These are phyloP conservation scores for Aegilops longissima DNA, from an alignment of 176 grass and related monocot genomes.

Conservation along the genomic window DNA sequence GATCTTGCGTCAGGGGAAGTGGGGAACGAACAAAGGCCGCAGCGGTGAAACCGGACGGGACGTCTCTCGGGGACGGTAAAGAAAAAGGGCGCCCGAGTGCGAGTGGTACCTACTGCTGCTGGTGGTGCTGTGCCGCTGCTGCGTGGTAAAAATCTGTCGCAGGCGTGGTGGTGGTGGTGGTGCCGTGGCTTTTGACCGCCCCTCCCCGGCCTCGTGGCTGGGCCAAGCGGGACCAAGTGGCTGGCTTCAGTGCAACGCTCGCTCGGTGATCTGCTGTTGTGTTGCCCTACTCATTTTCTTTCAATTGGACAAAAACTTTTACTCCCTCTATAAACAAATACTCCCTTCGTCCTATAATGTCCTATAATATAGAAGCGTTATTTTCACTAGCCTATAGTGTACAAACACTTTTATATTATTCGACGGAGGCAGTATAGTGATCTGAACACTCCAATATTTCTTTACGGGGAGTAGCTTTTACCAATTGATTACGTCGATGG, in stretches of 20 bases:
- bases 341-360: no score
- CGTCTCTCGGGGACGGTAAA: constrained; percentile 12
- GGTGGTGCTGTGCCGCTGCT: neutral
- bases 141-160: neutral
- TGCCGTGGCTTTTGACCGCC: constrained; percentile 18
- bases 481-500: no score
- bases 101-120: no score
- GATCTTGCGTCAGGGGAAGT: neutral
- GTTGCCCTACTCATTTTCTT: no score
- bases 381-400: no score
- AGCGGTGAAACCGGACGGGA: neutral
- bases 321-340: no score
- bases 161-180: neutral
- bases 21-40: neutral
- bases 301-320: no score
- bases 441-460: no score
- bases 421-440: no score
- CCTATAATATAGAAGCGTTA: no score
- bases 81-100: neutral
- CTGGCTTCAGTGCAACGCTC: neutral
- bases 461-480: no score
- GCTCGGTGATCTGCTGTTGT: neutral
- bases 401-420: no score
- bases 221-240: neutral
- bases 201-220: neutral